Base-by-base conservation (phyloP, 176 grass and related monocot genomes). In the Otatea glauca region DNA sequence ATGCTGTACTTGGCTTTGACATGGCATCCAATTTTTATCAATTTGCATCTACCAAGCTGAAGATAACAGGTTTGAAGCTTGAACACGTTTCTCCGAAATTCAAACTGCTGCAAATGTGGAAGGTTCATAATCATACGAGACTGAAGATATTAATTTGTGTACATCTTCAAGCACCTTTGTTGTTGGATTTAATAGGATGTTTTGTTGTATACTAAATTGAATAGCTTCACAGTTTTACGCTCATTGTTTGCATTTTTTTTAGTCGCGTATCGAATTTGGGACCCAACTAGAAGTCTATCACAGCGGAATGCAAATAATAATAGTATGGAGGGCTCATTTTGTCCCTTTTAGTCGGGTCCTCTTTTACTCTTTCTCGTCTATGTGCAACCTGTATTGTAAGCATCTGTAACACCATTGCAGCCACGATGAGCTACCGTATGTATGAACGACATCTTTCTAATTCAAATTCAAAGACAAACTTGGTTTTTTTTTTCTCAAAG, bases 201-300 rank as follows among this genome's bases (percentile, higher is more conserved):
- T 51, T 53, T 91, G 89, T 81, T 91, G 85, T 91, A 91, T 75
- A 91, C 62, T 87, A 84, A 81, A 27, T 68, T 17, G 50, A 70
- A 50, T 84, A 80, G 84, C 58, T 79, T 83, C 42, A 78, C n/a
- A 74, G 79, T 80, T 79, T 69, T 68, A 54, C 42, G 77, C 61
- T 72, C 24, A 80, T 84, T 87, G 25, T 69, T 71, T 87, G 69
- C 12, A 3, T 70, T 70, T 69, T 62, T 79, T 83, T 83, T 12
- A 8, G 58, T 38, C 60, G 44, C 65, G 77, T 65, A 77, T 86
- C 59, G 47, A 56, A 77, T 39, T 18, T 63, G 25, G 65, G 43
- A 75, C 49, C 70, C 47, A 54, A 59, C 58, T 48, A 43, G 65
- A 77, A 23, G 20, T 90, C 68, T 79, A 60, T 55, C 29, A 24